A percentile compares a stretch with the other conserved stretches of the same genome.
Conservation (phyloP, 805 yeast genomes). For the Candida suzukii region DNA sequence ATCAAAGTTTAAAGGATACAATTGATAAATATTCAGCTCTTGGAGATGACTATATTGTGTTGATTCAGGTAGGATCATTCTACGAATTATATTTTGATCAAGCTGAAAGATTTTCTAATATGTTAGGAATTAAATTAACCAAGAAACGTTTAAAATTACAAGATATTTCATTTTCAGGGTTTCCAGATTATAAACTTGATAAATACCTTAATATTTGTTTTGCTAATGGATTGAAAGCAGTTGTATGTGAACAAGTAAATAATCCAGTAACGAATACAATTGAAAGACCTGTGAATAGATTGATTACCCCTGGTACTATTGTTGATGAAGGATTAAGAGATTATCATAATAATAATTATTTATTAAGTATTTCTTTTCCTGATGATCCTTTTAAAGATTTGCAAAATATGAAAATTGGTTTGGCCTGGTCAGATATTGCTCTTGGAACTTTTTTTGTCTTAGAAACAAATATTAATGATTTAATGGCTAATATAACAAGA, state of each 20-base stretch:
- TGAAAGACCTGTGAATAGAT: slow-evolving; percentile 65
- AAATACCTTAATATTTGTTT: slow-evolving; percentile 72
- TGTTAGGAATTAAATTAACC: slow-evolving; percentile 68
- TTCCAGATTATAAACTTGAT: slow-evolving; percentile 66
- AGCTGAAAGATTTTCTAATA: slow-evolving; percentile 66
- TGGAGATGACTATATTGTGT: slow-evolving; percentile 38
- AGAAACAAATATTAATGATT: slow-evolving; percentile 47
- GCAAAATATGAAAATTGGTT: slow-evolving; percentile 46
- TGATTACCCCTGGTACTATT: slow-evolving; percentile 89
- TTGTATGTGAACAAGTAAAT: slow-evolving; percentile 65
- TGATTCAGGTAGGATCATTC: slow-evolving; percentile 82
- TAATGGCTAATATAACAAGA: slow-evolving; percentile 68
- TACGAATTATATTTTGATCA: slow-evolving; percentile 87
- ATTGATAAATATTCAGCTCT: slow-evolving; percentile 17
- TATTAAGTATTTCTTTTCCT: slow-evolving; percentile 61
- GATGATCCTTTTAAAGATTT: slow-evolving; percentile 31
- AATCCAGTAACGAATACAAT: slow-evolving; percentile 28
- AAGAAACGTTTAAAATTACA: slow-evolving; percentile 36
- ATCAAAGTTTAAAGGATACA: slow-evolving; percentile 21
- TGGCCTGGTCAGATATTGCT: slow-evolving; percentile 86
- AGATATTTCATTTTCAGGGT: slow-evolving; percentile 82
- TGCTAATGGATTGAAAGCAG: slow-evolving; percentile 63
- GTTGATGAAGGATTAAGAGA: slow-evolving; percentile 81
- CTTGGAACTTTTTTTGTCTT: slow-evolving; percentile 75
- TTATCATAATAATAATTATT: slow-evolving; percentile 60